These are phyloP conservation scores for Tulasnella sp. DNA, from an alignment of 768 basidiomycete genomes.

Conservation along the genomic window DNA sequence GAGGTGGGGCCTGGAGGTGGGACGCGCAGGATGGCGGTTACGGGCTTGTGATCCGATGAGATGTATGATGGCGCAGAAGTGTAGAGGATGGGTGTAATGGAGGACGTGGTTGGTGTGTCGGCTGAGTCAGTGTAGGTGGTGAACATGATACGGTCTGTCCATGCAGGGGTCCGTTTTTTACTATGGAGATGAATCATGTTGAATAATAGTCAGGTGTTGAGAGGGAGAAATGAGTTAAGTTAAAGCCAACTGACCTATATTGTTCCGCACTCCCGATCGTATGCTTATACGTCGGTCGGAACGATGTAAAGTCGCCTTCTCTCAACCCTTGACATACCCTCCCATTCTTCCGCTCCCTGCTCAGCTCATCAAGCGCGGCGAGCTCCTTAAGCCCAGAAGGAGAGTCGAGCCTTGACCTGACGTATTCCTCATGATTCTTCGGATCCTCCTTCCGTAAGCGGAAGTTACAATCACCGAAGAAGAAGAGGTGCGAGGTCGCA, in stretches of 20 bases:
- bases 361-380: conserved; percentile 64
- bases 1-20: conserved; percentile 25
- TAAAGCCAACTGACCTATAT: conserved; percentile 56
- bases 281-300: conserved; percentile 90
- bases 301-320: conserved; percentile 81
- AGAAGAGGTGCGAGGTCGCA: conserved; percentile 80
- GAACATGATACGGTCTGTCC: conserved; percentile 90
- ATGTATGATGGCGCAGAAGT: conserved; percentile 74
- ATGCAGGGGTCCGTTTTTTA: conserved; percentile 65
- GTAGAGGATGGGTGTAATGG: conserved; percentile 58
- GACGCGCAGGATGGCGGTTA: conserved; percentile 61
- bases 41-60: conserved; percentile 91
- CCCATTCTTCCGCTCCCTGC: conserved; percentile 49
- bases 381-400: conserved; percentile 46
- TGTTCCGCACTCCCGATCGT: conserved; percentile 67
- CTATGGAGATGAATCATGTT: conserved; percentile 29
- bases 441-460: conserved; percentile 43
- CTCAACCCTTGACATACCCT: conserved; percentile 57
- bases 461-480: conserved; percentile 92
- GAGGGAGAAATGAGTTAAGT: conserved; percentile 14
- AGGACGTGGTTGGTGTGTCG: conserved; percentile 37
- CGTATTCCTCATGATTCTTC: conserved; percentile 20
- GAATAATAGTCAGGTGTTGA: background rate
- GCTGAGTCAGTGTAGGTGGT: conserved; percentile 55
- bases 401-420: conserved; percentile 36